Evolutionary conservation across 305 asterid species (phyloP), one percentile per base, ranked within the genome.

Genomic region (Fraxinus baroniana): DNA sequence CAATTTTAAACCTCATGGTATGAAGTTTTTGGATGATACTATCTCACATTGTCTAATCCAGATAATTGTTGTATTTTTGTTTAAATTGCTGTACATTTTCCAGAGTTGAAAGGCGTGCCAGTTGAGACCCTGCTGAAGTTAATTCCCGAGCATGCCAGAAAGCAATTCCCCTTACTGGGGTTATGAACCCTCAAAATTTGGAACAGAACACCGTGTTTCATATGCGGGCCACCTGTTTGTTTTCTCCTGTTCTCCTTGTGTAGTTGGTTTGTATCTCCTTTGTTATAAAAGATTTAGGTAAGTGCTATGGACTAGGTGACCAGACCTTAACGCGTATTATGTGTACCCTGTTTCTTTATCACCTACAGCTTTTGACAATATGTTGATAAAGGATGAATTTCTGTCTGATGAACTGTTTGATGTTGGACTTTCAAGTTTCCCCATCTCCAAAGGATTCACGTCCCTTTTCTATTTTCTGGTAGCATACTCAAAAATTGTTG

Each of bases 1-100:
- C 86, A 93, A 94, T 93, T 96, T 96, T 75, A 96, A 92, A 89
- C 89, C 98, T 84, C 95, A 90, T 15, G 97, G 99, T 96, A 91
- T 73, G 78, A 77, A 82, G 2, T 64, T 64, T 64, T 64, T 24
- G n/a, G 7, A 64, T 22, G 17, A 22, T 20, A 10, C 13, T 24
- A 64, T 24, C 72, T 64, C 33, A 7, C 33, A 7, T 78, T 85
- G 83, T 36, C 28, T 30, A 68, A 26, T 64, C 39, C 36, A 9
- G 32, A 52, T 12, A 15, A 17, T 22, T 52, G 32, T 41, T 37
- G 74, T 77, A 49, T 55, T 10, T 12, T 30, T 30, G 62, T 79
- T 81, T 32, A 78, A 72, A 32, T 74, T 32, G 8, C 76, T 70
- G 78, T 57, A 39, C 73, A 49, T 79, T 77, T 37, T 62, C 93